phyloP scores from a whole-genome alignment of 768 basidiomycete species.

The Suillus variegatus region DNA sequence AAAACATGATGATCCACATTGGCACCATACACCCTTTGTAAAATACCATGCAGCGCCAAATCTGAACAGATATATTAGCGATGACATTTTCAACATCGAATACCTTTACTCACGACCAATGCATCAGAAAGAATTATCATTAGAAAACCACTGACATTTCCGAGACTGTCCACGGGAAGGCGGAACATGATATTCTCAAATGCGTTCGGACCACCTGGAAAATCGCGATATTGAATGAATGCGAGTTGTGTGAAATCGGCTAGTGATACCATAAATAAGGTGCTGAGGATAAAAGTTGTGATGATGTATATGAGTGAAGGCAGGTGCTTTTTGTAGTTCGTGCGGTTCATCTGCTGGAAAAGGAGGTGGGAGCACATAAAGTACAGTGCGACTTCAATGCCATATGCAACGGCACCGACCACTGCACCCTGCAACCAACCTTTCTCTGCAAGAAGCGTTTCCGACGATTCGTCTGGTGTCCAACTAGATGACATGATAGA shows the following conservation, averaged over 20 bases:
- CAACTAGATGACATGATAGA: neutral
- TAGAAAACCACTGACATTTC: conserved; percentile 16
- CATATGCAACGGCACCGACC: conserved; percentile 16
- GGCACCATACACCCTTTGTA: neutral
- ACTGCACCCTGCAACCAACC: neutral
- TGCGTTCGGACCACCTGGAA: conserved; percentile 31
- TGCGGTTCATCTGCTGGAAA: neutral
- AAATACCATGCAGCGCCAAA: conserved; percentile 2
- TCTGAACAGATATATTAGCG: too few relatives aligned
- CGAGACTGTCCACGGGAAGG: conserved; percentile 18
- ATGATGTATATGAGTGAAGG: conserved; percentile 4
- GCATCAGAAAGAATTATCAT: conserved; percentile 18
- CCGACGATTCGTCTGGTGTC: neutral
- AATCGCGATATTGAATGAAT: conserved; percentile 34
- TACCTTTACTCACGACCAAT: conserved; percentile 15
- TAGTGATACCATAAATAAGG: conserved; percentile 18
- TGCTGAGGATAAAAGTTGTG: conserved; percentile 17
- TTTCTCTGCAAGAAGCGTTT: neutral
- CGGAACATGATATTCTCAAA: conserved; percentile 18
- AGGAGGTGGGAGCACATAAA: conserved; percentile 7
- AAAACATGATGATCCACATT: neutral
- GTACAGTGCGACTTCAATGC: conserved; percentile 11
- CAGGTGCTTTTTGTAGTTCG: neutral
- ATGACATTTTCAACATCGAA: too few relatives aligned
- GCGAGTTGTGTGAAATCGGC: conserved; percentile 27